A percentile compares a stretch with the other conserved stretches of the same genome.
These are phyloP conservation scores for Gliomastix tumulicola DNA, from an alignment of 2,329 filamentous ascomycete genomes.

Conservation along the genomic window DNA sequence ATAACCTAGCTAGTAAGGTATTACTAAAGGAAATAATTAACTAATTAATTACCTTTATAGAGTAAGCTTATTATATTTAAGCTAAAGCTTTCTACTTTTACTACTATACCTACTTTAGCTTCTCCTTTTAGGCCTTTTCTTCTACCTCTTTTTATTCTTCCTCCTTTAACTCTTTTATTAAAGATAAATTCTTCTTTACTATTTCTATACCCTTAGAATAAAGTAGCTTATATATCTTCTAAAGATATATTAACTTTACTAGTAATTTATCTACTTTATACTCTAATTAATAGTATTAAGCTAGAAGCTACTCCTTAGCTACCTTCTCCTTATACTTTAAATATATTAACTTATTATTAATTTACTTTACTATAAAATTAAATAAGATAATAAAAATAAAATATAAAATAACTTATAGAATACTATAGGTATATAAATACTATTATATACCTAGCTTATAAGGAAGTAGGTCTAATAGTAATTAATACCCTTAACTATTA, in stretches of 20 bases:
- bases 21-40: too few species aligned
- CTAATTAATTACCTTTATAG: too few species aligned
- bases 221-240: constrained; percentile 1
- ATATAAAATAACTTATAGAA: constrained; percentile 1
- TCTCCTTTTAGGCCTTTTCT: too few species aligned
- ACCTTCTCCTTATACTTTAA: not conserved
- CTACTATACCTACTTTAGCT: too few species aligned
- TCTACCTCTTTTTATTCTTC: not conserved
- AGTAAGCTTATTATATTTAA: not conserved
- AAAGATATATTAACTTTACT: too few species aligned
- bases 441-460: not conserved
- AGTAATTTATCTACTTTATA: not conserved
- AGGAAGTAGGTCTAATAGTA: not conserved
- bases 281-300: not conserved
- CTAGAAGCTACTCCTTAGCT: constrained; percentile 12
- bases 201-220: not conserved
- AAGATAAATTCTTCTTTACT: not conserved
- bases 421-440: not conserved
- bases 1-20: too few species aligned
- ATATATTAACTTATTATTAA: not conserved
- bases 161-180: not conserved
- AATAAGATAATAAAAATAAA: not conserved
- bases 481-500: too few species aligned
- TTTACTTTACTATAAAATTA: not conserved
- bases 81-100: too few species aligned